A percentile compares a stretch with the other conserved stretches of the same genome.
These are phyloP conservation scores for Penicillium cataractarum DNA, from an alignment of 495 filamentous ascomycete genomes.

Conservation along the genomic window DNA sequence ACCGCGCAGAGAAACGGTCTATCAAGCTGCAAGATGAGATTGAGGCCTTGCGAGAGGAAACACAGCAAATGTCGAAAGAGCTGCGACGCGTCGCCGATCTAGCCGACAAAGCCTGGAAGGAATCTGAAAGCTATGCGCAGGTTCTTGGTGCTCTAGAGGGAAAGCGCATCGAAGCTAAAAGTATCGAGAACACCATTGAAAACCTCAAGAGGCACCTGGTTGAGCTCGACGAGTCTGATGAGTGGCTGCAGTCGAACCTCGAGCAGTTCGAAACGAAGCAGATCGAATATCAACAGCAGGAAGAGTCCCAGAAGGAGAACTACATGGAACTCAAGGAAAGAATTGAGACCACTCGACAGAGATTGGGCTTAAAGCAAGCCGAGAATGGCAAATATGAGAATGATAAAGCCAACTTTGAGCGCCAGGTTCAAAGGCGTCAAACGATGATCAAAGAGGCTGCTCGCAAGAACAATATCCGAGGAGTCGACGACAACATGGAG, in stretches of 20 bases:
- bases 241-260: conserved; percentile 74
- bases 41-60: conserved; percentile 63
- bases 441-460: conserved; percentile 77
- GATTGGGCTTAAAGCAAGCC: conserved; percentile 71
- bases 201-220: conserved; percentile 71
- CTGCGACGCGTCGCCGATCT: conserved; percentile 58
- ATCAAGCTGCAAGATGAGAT: conserved; percentile 71
- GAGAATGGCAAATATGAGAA: conserved; percentile 85
- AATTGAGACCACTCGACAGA: conserved; percentile 59
- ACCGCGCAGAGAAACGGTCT: conserved; percentile 66
- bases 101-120: conserved; percentile 61
- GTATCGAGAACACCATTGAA: conserved; percentile 65
- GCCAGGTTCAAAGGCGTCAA: conserved; percentile 69
- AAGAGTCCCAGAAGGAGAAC: conserved; percentile 58
- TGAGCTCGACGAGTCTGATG: conserved; percentile 76
- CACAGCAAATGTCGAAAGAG: conserved; percentile 56
- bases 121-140: conserved; percentile 62
- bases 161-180: conserved; percentile 72
- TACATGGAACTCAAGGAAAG: conserved; percentile 67
- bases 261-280: conserved; percentile 80
- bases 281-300: conserved; percentile 62
- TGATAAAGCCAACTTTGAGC: conserved; percentile 83
- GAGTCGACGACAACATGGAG: conserved; percentile 77
- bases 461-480: conserved; percentile 77
- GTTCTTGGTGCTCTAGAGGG: conserved; percentile 72